Conservation (phyloP, 768 basidiomycete genomes). For the Paxillus ammoniavirescens region DNA sequence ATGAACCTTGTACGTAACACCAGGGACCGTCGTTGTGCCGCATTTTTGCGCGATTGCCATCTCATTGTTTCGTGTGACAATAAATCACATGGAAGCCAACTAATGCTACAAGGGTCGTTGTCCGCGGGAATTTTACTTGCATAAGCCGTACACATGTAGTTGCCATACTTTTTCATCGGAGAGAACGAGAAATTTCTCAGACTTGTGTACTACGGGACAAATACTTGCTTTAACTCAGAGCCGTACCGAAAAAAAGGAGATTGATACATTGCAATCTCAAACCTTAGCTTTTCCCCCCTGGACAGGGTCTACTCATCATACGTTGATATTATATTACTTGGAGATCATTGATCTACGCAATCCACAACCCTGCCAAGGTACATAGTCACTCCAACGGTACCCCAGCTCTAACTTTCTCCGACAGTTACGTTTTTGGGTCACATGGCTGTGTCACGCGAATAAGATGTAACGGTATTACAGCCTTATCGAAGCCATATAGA, state of each 20-base stretch:
- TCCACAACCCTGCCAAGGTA: not conserved
- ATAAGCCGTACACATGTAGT: not conserved
- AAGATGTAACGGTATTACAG: no score
- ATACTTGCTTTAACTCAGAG: no score
- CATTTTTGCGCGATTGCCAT: conserved; percentile 9
- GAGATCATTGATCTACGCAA: not conserved
- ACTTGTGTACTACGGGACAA: not conserved
- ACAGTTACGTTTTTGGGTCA: no score
- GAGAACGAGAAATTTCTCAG: not conserved
- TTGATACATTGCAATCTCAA: no score
- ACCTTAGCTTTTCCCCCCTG: not conserved
- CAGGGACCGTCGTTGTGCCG: conserved; percentile 1
- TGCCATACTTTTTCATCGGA: not conserved
- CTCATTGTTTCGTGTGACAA: conserved; percentile 17
- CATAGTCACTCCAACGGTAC: not conserved
- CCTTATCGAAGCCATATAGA: no score
- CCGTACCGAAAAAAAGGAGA: no score
- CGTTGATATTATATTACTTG: not conserved
- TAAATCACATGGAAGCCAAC: not conserved
- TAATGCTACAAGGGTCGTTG: not conserved
- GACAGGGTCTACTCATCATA: not conserved
- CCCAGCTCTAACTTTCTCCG: no score
- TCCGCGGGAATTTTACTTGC: not conserved
- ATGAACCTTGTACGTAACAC: not conserved
- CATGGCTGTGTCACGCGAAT: no score